phyloP scores from a whole-genome alignment of 768 basidiomycete species.

The Hortiboletus campestris region DNA sequence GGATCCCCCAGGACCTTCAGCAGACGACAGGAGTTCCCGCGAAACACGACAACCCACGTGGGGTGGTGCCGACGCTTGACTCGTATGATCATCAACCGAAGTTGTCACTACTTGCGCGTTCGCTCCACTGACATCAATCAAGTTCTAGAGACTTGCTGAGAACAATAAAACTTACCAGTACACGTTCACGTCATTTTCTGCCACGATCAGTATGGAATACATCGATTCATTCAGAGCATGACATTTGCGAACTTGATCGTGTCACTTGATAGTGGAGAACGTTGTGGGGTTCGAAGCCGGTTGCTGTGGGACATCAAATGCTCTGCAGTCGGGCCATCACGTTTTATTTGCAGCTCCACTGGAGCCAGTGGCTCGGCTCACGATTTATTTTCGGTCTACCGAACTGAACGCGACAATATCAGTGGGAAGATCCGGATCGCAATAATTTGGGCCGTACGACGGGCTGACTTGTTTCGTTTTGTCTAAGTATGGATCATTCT shows the following conservation, averaged over 20 bases:
- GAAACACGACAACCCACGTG: conserved; percentile 10
- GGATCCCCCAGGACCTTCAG: background rate
- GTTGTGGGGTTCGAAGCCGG: conserved; percentile 24
- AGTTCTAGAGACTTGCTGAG: background rate
- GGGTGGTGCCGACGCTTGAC: background rate
- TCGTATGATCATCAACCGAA: conserved; percentile 6
- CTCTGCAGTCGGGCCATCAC: background rate
- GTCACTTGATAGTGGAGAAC: conserved; percentile 21
- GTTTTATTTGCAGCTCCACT: conserved; percentile 3
- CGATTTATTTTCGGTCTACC: background rate
- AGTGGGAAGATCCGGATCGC: conserved; percentile 3
- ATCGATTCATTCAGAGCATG: background rate
- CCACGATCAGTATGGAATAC: conserved; percentile 10
- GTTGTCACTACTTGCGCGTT: background rate
- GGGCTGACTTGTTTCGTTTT: background rate
- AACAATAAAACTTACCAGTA: background rate
- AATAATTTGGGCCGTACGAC: background rate
- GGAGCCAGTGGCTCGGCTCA: conserved; percentile 1
- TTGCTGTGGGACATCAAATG: conserved; percentile 10
- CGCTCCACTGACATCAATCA: background rate
- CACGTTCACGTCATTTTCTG: background rate
- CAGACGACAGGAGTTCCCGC: conserved; percentile 13
- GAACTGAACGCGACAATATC: background rate
- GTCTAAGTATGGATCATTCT: background rate
- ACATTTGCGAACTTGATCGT: conserved; percentile 11